Evolutionary conservation across 2,329 filamentous ascomycete genomes (phyloP).

Genomic region (Colletotrichum sp.): DNA sequence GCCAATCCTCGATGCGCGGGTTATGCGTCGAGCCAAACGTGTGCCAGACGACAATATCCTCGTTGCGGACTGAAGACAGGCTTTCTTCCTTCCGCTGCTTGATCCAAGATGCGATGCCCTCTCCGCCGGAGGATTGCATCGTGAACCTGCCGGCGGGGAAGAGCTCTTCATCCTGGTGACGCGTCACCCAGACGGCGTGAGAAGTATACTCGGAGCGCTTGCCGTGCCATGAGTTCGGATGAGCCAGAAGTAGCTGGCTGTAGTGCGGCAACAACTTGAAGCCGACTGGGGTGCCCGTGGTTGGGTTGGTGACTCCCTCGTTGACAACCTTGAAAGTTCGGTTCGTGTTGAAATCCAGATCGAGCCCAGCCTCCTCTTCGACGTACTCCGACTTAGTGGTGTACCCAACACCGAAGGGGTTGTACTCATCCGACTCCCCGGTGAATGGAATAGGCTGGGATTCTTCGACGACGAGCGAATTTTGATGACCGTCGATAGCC

Average conservation of each 20-base stretch:
- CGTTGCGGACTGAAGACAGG: slow-evolving; percentile 47
- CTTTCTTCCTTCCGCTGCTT: slow-evolving; percentile 40
- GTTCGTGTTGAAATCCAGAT: slow-evolving; percentile 55
- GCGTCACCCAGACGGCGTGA: slow-evolving; percentile 51
- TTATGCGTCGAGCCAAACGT: slow-evolving; percentile 69
- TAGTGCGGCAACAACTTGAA: slow-evolving; percentile 50
- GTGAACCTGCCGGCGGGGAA: slow-evolving; percentile 49
- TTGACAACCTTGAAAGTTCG: slow-evolving; percentile 56
- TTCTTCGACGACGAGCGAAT: slow-evolving; percentile 53
- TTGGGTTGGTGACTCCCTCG: slow-evolving; percentile 43
- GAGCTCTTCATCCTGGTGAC: slow-evolving; percentile 46
- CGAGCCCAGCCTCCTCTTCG: slow-evolving; percentile 48
- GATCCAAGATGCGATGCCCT: slow-evolving; percentile 45
- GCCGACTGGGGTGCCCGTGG: slow-evolving; percentile 47
- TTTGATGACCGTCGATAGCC: slow-evolving; percentile 60
- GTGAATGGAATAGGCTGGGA: slow-evolving; percentile 46
- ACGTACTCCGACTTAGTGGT: slow-evolving; percentile 47
- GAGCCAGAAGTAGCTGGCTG: slow-evolving; percentile 51
- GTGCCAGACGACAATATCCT: slow-evolving; percentile 63
- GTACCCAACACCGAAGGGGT: slow-evolving; percentile 58
- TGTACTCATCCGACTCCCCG: slow-evolving; percentile 29
- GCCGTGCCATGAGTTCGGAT: slow-evolving; percentile 43
- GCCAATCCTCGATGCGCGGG: slow-evolving; percentile 70
- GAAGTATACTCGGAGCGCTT: slow-evolving; percentile 46
- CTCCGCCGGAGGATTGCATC: slow-evolving; percentile 51